Evolutionary conservation across 768 basidiomycete species (phyloP).

Genomic region (Termitomyces titanicus): DNA sequence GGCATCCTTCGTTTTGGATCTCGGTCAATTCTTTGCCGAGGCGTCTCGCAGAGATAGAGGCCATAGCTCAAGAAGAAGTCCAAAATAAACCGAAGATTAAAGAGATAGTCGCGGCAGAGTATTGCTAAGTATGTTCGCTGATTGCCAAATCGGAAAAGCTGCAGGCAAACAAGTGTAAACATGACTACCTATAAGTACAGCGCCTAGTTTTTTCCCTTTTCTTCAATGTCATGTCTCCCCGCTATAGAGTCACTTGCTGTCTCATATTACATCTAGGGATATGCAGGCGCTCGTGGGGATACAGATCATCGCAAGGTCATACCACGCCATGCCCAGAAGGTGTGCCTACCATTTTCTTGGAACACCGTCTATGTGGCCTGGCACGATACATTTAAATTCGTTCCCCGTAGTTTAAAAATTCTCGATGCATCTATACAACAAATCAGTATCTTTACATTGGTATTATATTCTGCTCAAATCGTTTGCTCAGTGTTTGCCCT

Average conservation of each 20-base stretch:
- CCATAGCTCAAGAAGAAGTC: slow-evolving; percentile 33
- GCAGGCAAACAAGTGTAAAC: slow-evolving; percentile 13
- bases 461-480: background rate
- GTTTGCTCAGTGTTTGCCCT: slow-evolving; percentile 8
- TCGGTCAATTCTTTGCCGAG: slow-evolving; percentile 71
- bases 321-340: slow-evolving; percentile 19
- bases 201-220: slow-evolving; percentile 2
- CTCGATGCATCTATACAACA: background rate
- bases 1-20: slow-evolving; percentile 62
- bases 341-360: slow-evolving; percentile 17
- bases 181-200: slow-evolving; percentile 21
- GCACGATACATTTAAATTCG: slow-evolving; percentile 21
- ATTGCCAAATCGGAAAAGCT: background rate
- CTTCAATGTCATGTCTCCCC: slow-evolving; percentile 44
- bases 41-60: slow-evolving; percentile 60
- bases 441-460: slow-evolving; percentile 2
- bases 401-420: background rate
- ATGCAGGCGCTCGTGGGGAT: slow-evolving; percentile 70
- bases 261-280: slow-evolving; percentile 36
- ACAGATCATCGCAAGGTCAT: slow-evolving; percentile 40
- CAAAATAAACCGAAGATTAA: background rate
- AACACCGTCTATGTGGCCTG: slow-evolving; percentile 24
- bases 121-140: background rate
- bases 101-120: background rate
- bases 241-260: slow-evolving; percentile 72